A percentile compares a stretch with the other conserved stretches of the same genome.
phyloP scores from a whole-genome alignment of 1,139 yeast species.

The Williopsis jadinii region DNA sequence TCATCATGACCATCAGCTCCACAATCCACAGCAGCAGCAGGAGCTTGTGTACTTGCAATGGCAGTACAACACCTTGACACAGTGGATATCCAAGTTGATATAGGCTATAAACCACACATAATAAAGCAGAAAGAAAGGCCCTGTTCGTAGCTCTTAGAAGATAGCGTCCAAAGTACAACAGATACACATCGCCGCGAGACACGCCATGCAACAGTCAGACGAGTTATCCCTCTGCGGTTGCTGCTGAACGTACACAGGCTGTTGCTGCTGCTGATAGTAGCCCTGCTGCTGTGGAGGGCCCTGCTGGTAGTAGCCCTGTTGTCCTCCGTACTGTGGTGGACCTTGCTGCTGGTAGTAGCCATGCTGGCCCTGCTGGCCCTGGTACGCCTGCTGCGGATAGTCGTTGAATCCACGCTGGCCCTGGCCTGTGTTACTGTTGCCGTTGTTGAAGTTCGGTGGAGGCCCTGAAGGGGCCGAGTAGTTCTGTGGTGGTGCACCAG shows the following conservation, averaged over 20 bases:
- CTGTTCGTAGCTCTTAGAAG: constrained; percentile 30
- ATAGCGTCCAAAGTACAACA: constrained; percentile 69
- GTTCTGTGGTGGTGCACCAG: constrained; percentile 3
- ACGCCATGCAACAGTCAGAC: constrained; percentile 54
- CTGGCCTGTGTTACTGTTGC: not conserved
- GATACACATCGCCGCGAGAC: constrained; percentile 66
- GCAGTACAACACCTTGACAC: constrained; percentile 11
- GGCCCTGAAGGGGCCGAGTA: constrained; percentile 19
- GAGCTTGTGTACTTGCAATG: constrained; percentile 7
- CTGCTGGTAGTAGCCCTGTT: constrained; percentile 24
- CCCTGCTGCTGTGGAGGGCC: constrained; percentile 29
- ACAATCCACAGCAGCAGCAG: no score
- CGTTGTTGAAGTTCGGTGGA: constrained; percentile 15
- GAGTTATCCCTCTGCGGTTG: constrained; percentile 35
- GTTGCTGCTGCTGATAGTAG: constrained; percentile 49
- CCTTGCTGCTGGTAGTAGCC: constrained; percentile 16
- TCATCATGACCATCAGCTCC: no score
- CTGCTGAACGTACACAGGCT: constrained; percentile 63
- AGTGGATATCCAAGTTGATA: constrained; percentile 3
- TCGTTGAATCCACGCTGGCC: constrained; percentile 13
- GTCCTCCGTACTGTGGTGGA: constrained; percentile 1
- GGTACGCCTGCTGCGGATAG: constrained; percentile 23
- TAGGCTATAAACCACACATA: not conserved
- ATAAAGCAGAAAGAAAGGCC: no score
- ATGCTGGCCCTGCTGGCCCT: constrained; percentile 15